phyloP scores from a whole-genome alignment of 2,329 filamentous ascomycete species.

The Phoma sp. region DNA sequence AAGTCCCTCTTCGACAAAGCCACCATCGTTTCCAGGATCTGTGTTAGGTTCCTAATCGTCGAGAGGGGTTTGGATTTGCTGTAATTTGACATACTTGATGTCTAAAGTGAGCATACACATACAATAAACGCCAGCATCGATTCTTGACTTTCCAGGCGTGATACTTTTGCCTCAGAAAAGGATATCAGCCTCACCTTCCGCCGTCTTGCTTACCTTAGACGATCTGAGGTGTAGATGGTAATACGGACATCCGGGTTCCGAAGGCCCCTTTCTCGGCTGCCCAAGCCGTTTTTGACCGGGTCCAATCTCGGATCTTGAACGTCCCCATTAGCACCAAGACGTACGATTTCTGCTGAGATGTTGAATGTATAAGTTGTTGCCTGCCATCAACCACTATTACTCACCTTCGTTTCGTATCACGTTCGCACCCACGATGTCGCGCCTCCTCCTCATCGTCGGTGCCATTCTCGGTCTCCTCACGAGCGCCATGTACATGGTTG shows the following conservation, averaged over 20 bases:
- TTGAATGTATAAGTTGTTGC: neutral
- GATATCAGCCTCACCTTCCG: too few species aligned
- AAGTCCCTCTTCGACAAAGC: too few species aligned
- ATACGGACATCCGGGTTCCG: constrained; percentile 3
- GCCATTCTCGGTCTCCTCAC: constrained; percentile 33
- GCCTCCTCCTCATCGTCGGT: constrained; percentile 30
- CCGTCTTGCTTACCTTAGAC: too few species aligned
- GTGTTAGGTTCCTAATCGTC: too few species aligned
- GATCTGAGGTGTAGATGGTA: neutral
- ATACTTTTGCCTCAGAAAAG: too few species aligned
- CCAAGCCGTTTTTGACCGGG: neutral
- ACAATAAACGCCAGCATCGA: too few species aligned
- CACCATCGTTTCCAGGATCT: too few species aligned
- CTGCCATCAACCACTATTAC: too few species aligned
- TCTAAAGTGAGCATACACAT: too few species aligned
- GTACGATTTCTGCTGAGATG: neutral
- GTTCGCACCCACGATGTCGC: constrained; percentile 18
- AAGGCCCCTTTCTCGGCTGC: neutral
- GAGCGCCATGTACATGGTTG: constrained; percentile 37
- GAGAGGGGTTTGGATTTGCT: too few species aligned
- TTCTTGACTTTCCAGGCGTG: too few species aligned
- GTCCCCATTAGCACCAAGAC: neutral
- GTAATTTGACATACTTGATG: too few species aligned
- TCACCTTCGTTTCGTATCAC: neutral
- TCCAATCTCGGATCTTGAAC: neutral